Conservation (phyloP, 352 stramenopile genomes). For the Plasmopara viticola region DNA sequence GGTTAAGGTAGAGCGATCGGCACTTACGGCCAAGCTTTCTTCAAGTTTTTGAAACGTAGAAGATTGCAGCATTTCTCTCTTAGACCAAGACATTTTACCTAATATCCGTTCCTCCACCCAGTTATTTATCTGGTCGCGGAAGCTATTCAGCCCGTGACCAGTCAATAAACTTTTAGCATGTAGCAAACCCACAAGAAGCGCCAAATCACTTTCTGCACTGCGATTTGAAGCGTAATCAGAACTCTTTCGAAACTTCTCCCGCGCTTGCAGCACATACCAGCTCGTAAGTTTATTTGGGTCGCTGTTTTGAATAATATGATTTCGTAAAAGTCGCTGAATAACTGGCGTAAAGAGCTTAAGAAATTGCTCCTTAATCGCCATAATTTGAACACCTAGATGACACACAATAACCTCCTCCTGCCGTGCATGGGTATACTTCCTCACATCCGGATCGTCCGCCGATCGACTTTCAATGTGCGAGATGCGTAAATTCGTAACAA, state of each 20-base stretch:
- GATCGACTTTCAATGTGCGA: slow-evolving; percentile 92
- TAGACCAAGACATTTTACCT: slow-evolving; percentile 64
- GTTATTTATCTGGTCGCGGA: slow-evolving; percentile 57
- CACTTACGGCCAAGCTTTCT: slow-evolving; percentile 30
- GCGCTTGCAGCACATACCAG: slow-evolving; percentile 76
- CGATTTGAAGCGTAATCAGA: slow-evolving; percentile 56
- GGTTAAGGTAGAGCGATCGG: slow-evolving; percentile 7
- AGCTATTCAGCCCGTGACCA: slow-evolving; percentile 66
- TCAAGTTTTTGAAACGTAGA: slow-evolving; percentile 61
- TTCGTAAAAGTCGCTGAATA: slow-evolving; percentile 43
- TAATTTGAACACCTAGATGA: slow-evolving; percentile 48
- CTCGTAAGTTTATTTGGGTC: slow-evolving; percentile 71
- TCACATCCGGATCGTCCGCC: slow-evolving; percentile 93
- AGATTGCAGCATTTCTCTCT: slow-evolving; percentile 69
- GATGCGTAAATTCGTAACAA: slow-evolving; percentile 93
- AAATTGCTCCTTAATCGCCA: slow-evolving; percentile 59
- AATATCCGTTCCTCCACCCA: slow-evolving; percentile 53
- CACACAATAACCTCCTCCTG: slow-evolving; percentile 84
- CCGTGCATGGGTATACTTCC: slow-evolving; percentile 75
- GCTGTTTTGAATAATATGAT: slow-evolving; percentile 57
- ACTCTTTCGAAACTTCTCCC: slow-evolving; percentile 66
- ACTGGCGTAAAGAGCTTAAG: slow-evolving; percentile 57
- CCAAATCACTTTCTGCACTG: slow-evolving; percentile 69
- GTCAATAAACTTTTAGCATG: slow-evolving; percentile 77
- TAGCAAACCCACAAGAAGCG: slow-evolving; percentile 62